Conservation (phyloP, 2,329 filamentous ascomycete species). For the Sporothrix globosa region DNA sequence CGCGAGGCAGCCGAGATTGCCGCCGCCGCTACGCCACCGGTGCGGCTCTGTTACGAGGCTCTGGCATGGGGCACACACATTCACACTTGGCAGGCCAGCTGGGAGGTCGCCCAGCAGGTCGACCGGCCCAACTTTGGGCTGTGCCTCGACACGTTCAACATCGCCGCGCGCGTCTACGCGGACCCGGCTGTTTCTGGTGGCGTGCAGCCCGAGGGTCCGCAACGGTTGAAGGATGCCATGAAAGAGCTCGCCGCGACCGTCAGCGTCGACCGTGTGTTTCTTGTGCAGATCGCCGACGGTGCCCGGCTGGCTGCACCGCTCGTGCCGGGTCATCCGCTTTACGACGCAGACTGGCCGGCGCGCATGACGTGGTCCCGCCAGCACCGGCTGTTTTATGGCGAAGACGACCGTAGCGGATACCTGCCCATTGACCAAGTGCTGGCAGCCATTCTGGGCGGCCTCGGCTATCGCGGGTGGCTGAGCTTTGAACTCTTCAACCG, state of each 20-base stretch:
- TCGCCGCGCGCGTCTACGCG: constrained; percentile 60
- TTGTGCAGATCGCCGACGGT: constrained; percentile 65
- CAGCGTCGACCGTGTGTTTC: constrained; percentile 60
- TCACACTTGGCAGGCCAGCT: constrained; percentile 63
- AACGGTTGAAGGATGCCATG: constrained; percentile 51
- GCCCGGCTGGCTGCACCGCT: constrained; percentile 57
- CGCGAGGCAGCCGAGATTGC: constrained; percentile 59
- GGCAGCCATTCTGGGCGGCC: constrained; percentile 55
- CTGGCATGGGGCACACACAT: constrained; percentile 63
- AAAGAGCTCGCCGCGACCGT: constrained; percentile 51
- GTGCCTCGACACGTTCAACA: constrained; percentile 67
- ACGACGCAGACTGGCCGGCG: constrained; percentile 56
- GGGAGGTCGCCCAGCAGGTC: constrained; percentile 58
- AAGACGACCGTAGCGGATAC: constrained; percentile 58
- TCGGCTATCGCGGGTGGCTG: constrained; percentile 63
- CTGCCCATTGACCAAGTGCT: constrained; percentile 59
- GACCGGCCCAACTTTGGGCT: constrained; percentile 62
- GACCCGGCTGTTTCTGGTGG: constrained; percentile 54
- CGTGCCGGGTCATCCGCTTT: constrained; percentile 55
- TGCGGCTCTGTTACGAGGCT: constrained; percentile 64
- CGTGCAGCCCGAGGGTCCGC: constrained; percentile 51
- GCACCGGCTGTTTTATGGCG: constrained; percentile 62
- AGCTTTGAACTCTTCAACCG: constrained; percentile 63
- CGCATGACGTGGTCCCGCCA: constrained; percentile 68
- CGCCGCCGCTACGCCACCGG: constrained; percentile 55